phyloP scores from a whole-genome alignment of 2,329 filamentous ascomycete species.

The Zalaria sp. region DNA sequence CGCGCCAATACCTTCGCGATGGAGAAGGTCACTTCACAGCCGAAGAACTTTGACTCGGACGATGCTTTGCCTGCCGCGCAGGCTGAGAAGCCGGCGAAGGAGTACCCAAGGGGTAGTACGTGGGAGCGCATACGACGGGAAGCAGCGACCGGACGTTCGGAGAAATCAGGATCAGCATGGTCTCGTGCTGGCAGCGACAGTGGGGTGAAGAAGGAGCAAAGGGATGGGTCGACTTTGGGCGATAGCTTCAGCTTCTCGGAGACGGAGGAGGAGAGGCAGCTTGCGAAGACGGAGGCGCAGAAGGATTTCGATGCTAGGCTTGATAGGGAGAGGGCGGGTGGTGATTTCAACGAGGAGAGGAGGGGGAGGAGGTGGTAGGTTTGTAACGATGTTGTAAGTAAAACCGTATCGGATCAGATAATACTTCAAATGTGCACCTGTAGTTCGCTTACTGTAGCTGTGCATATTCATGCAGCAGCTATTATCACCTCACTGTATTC shows the following conservation, averaged over 20 bases:
- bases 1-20: background rate
- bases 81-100: background rate
- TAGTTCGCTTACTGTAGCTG: no score
- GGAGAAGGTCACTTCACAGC: background rate
- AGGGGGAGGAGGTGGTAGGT: background rate
- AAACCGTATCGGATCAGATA: no score
- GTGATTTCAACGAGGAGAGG: conserved; percentile 21
- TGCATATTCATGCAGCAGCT: no score
- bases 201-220: conserved; percentile 12
- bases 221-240: conserved; percentile 18
- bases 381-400: background rate
- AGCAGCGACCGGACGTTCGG: background rate
- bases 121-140: conserved; percentile 29
- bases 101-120: conserved; percentile 17
- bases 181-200: conserved; percentile 7
- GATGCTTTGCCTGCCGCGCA: background rate
- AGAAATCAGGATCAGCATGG: conserved; percentile 7
- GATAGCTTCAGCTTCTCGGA: conserved; percentile 32
- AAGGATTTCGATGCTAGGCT: conserved; percentile 35
- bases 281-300: conserved; percentile 31
- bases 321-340: conserved; percentile 33
- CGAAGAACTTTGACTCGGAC: background rate
- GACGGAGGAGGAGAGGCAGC: conserved; percentile 27
- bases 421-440: no score
- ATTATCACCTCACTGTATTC: no score